Percentiles rank a stretch among this genome's conserved stretches.
Evolutionary conservation across 2,329 filamentous ascomycete species (phyloP).

Genomic region (Botryotinia globosa): DNA sequence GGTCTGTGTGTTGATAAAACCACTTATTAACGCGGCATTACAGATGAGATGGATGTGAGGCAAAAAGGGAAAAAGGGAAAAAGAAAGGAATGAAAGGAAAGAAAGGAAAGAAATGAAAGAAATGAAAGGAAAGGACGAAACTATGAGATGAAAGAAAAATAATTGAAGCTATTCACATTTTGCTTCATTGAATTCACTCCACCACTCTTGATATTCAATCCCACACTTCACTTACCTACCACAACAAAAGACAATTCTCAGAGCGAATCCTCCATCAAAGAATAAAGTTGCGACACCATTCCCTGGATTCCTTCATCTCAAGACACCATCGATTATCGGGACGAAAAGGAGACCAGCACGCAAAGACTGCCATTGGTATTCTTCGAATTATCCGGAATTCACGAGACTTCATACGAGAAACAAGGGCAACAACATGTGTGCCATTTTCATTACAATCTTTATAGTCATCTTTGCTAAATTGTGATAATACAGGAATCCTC

Average conservation of each 20-base stretch:
- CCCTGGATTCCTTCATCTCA: background rate
- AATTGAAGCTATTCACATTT: background rate
- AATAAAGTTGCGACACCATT: background rate
- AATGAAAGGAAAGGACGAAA: background rate
- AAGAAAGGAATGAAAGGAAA: background rate
- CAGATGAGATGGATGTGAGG: background rate
- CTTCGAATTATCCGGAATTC: background rate
- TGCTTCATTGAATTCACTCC: background rate
- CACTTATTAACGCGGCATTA: constrained; percentile 4
- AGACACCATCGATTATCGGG: background rate
- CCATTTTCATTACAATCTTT: background rate
- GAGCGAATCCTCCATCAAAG: background rate
- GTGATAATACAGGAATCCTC: constrained; percentile 12
- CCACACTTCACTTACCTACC: background rate
- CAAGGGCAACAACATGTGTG: background rate
- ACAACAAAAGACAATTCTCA: background rate
- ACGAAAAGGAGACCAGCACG: background rate
- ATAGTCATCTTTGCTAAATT: background rate
- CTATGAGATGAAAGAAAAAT: background rate
- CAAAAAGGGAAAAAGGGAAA: background rate
- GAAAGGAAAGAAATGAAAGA: background rate
- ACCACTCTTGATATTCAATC: too few species aligned
- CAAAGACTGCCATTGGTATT: background rate
- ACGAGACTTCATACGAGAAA: background rate
- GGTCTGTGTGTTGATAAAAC: background rate